Conservation (phyloP, 768 basidiomycete genomes). For the Pisolithus sp. region DNA sequence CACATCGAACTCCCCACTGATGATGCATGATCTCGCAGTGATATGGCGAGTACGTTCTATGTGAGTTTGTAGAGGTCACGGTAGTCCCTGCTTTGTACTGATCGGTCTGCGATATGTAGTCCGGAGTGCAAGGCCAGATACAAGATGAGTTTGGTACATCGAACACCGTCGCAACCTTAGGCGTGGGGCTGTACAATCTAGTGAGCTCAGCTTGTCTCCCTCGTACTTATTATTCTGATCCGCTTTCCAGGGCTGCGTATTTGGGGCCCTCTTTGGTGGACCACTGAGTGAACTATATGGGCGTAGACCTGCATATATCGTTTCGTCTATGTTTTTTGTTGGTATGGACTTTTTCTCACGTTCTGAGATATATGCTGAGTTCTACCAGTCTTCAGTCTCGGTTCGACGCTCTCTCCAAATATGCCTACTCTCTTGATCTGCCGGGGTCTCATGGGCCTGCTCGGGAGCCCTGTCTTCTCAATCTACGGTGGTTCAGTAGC, state of each 20-base stretch:
- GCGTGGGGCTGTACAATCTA: constrained; percentile 1
- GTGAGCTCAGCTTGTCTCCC: neutral
- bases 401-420: constrained; percentile 14
- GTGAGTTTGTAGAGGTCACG: constrained; percentile 8
- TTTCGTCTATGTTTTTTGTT: neutral
- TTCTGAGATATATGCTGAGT: neutral
- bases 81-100: neutral
- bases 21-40: constrained; percentile 6
- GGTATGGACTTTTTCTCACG: neutral
- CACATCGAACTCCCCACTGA: constrained; percentile 2
- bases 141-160: neutral
- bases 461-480: constrained; percentile 17
- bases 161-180: neutral
- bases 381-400: constrained; percentile 15
- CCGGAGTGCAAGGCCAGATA: constrained; percentile 25
- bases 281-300: constrained; percentile 3
- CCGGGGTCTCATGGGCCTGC: constrained; percentile 14
- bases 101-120: constrained; percentile 5
- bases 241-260: neutral
- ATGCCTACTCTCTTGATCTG: constrained; percentile 12
- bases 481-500: constrained; percentile 20
- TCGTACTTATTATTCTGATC: neutral
- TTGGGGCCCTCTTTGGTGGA: neutral
- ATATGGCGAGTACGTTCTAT: constrained; percentile 22
- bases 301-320: neutral